phyloP scores from a whole-genome alignment of 208 protist genomes.

The Crithidia mellificae region DNA sequence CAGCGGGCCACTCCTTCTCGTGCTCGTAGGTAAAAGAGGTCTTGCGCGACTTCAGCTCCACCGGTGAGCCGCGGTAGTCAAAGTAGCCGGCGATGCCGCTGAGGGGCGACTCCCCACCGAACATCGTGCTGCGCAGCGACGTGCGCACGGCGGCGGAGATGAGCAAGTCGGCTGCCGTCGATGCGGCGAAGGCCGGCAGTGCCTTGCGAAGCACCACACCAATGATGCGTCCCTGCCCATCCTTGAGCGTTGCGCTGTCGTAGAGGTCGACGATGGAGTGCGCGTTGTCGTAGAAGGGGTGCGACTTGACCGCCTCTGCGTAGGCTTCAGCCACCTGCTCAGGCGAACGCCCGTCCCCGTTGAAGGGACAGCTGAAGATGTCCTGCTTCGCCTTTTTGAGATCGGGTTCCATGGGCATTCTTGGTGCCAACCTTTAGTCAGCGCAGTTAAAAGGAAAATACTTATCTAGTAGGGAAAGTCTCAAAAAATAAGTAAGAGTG shows the following conservation, averaged over 20 bases:
- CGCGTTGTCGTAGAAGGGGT: constrained; percentile 85
- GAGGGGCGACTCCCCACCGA: constrained; percentile 77
- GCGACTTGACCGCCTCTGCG: constrained; percentile 64
- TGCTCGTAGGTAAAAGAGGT: constrained; percentile 86
- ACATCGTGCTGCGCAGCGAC: constrained; percentile 70
- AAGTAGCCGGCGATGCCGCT: constrained; percentile 92
- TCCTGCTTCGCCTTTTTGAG: constrained; percentile 45
- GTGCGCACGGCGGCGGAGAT: constrained; percentile 67
- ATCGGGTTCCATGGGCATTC: constrained; percentile 28
- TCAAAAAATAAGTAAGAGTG: background rate
- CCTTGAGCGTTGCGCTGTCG: constrained; percentile 55
- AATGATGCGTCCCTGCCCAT: constrained; percentile 70
- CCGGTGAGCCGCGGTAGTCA: constrained; percentile 86
- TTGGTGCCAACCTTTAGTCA: background rate
- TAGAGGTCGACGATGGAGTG: constrained; percentile 73
- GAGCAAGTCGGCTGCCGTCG: constrained; percentile 69
- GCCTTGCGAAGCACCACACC: constrained; percentile 69
- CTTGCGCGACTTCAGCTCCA: constrained; percentile 86
- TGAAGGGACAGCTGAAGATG: constrained; percentile 31
- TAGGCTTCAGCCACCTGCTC: constrained; percentile 60
- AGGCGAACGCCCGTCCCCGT: constrained; percentile 12
- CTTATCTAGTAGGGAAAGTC: no score
- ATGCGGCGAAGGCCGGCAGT: constrained; percentile 60
- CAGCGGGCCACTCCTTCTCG: constrained; percentile 60
- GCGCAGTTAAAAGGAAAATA: background rate